Percentiles rank a stretch among this genome's conserved stretches.
phyloP scores from a whole-genome alignment of 257 asterid genomes.

The Thymus quinquecostatus region DNA sequence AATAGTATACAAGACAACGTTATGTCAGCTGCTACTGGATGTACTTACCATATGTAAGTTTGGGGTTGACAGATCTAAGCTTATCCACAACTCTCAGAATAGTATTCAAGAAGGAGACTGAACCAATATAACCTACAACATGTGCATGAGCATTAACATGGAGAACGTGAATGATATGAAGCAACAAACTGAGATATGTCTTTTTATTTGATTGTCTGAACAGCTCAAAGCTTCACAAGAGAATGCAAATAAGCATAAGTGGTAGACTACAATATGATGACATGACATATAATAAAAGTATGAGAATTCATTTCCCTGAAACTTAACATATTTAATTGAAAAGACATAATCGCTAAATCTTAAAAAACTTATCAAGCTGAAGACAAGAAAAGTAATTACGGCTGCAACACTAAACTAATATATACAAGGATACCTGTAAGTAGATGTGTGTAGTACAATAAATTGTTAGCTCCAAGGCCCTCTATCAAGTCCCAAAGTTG shows the following conservation, averaged over 20 bases:
- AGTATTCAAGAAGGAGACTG: slow-evolving; percentile 87
- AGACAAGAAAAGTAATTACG: slow-evolving; percentile 5
- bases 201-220: background rate
- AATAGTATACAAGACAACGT: slow-evolving; percentile 7
- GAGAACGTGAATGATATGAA: background rate
- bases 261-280: slow-evolving; percentile 3
- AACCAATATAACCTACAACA: slow-evolving; percentile 90
- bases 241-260: slow-evolving; percentile 21
- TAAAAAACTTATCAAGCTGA: slow-evolving; percentile 15
- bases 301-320: slow-evolving; percentile 3
- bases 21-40: slow-evolving; percentile 1
- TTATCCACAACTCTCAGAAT: slow-evolving; percentile 77
- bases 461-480: slow-evolving; percentile 90
- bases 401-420: slow-evolving; percentile 5
- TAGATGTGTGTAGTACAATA: slow-evolving; percentile 88
- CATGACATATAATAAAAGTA: background rate
- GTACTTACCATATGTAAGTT: slow-evolving; percentile 77
- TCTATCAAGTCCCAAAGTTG: slow-evolving; percentile 93
- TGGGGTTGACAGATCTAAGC: slow-evolving; percentile 95
- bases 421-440: slow-evolving; percentile 70
- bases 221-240: slow-evolving; percentile 11
- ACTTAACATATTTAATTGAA: slow-evolving; percentile 21
- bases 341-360: slow-evolving; percentile 3
- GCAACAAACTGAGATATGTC: slow-evolving; percentile 13
- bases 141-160: slow-evolving; percentile 19